These are phyloP conservation scores for Vachellia pachyceras DNA, from an alignment of 306 rosid genomes.

Conservation along the genomic window DNA sequence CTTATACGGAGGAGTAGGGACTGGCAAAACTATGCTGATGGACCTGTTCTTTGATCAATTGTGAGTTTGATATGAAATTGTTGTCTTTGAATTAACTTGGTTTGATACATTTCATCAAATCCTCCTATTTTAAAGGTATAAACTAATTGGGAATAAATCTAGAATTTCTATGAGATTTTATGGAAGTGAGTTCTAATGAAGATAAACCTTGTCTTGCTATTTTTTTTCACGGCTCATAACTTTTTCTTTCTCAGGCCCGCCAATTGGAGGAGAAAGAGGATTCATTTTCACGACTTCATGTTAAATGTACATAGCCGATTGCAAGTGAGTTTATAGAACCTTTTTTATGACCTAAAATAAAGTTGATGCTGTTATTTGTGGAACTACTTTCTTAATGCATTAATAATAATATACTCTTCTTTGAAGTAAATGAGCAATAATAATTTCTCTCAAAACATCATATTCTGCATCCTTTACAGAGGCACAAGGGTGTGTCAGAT, in stretches of 20 bases:
- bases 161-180: slow-evolving; percentile 31
- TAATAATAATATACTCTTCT: slow-evolving; percentile 9
- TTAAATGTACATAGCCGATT: slow-evolving; percentile 85
- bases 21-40: slow-evolving; percentile 99
- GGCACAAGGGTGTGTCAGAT: slow-evolving; percentile 91
- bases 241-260: slow-evolving; percentile 62
- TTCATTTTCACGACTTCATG: slow-evolving; percentile 98
- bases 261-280: slow-evolving; percentile 90
- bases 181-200: slow-evolving; percentile 30
- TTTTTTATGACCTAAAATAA: slow-evolving; percentile 7
- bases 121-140: slow-evolving; percentile 25
- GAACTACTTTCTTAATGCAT: slow-evolving; percentile 11
- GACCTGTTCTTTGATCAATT: slow-evolving; percentile 89
- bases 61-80: slow-evolving; percentile 60
- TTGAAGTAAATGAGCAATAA: background rate
- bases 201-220: slow-evolving; percentile 28
- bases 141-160: slow-evolving; percentile 17
- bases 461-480: slow-evolving; percentile 55
- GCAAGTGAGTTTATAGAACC: slow-evolving; percentile 68
- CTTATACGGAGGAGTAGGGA: slow-evolving; percentile 98
- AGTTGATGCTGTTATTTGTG: slow-evolving; percentile 7
- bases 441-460: slow-evolving; percentile 30
- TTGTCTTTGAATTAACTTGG: slow-evolving; percentile 22
- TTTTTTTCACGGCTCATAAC: background rate
- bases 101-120: slow-evolving; percentile 7